Evolutionary conservation across 2,329 filamentous ascomycete species (phyloP), one percentile per base, ranked within the genome.

Genomic region (Colletotrichum sp.): DNA sequence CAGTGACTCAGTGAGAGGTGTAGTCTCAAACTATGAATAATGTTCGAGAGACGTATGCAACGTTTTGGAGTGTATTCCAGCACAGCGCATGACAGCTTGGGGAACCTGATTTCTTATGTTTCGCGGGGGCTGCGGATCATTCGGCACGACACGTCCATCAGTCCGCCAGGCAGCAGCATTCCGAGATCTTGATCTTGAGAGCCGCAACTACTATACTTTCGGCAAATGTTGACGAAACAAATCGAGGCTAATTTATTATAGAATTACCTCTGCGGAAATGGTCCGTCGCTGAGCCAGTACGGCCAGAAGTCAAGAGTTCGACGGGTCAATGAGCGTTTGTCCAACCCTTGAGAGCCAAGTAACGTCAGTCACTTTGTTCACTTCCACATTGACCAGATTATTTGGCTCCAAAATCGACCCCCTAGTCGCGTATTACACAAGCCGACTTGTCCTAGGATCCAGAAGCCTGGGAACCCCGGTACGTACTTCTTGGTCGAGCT

Each of bases 231-330:
- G 32, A 1, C 59, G 5, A 30, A n/a, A 4, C 2, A 25, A 3
- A 6, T 7, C 2, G 9, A 13, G 3, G 16, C 3, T 13, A n/a
- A 34, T 22, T 22, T 2, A 32, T 9, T 5, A 0, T 8, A 3
- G 15, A n/a, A 1, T 61, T n/a, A 9, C 16, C 4, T 22, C 32
- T n/a, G 16, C 19, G 11, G n/a, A 8, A 1, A 22, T 1, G 6
- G 0, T 22, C n/a, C 11, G 11, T 48, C 44, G 22, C 0, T n/a
- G 9, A 19, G 0, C 19, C 19, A 44, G 1, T 2, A 0, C 36
- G 5, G 0, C 8, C 39, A 44, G 19, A 9, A n/a, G 19, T 44
- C 5, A n/a, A 44, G 16, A 44, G 5, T 44, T n/a, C 0, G 8
- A 8, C 16, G 3, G n/a, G 39, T 34, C 2, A 34, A 34, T 0